Base-by-base conservation (phyloP, 2,329 filamentous ascomycete species). In the Chaetomium olivaceum region DNA sequence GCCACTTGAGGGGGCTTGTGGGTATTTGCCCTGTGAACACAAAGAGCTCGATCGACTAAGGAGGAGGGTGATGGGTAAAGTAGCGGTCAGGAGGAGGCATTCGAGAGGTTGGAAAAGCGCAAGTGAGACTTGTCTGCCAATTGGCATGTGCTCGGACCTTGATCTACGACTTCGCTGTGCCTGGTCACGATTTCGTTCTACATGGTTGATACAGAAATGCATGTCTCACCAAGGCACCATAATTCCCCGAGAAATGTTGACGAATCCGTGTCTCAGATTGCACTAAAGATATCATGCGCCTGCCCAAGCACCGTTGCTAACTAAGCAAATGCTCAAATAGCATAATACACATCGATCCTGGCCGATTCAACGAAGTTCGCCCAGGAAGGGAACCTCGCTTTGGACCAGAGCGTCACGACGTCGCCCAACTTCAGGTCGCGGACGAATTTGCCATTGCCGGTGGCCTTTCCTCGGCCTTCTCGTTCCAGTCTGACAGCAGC, bases 331-430 rank as follows among this genome's bases (percentile, higher is more conserved):
- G 4, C 19, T 66, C 57, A 73, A 39, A 72, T 46, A 8, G 85
- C 83, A 84, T 85, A 89, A 71, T 85, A 88, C 29, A 89, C 78
- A 64, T 85, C 83, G 33, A 89, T 76, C 73, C 80, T 78, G 2
- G 83, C 82, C 14, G 75, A 78, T 56, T 83, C 73, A 11, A 88
- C 73, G 14, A 75, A 61, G 67, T 89, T 89, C 1, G 62, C 55
- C 87, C 87, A 89, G 0, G 76, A 81, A 0, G 72, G 74, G 63
- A 85, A 89, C 65, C 86, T 80, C 2, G 85, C 80, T 74, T 84
- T 87, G 0, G 77, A 86, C 87, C 87, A 89, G 1, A 89, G 71
- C 0, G 86, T 88, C 12, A 89, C 76, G 21, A 87, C 81, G 69
- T 89, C 87, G 0, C 87, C 87, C n/a, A 86, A 69, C 69, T 80